Conservation (phyloP, 805 yeast genomes). For the Metschnikowia bowlesiae region DNA sequence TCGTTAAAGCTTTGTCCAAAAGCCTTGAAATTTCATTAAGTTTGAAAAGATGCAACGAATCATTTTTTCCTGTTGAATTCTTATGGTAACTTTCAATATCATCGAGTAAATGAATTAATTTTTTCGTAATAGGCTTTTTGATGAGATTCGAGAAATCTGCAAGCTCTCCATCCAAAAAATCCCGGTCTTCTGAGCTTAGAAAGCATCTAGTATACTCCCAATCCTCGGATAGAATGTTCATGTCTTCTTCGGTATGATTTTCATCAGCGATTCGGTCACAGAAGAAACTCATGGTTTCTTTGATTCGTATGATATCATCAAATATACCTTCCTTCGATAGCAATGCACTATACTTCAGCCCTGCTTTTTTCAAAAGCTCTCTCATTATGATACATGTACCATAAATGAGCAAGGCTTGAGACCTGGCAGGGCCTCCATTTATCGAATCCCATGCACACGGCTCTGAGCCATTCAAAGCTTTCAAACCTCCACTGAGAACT, state of each 20-base stretch:
- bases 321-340: conserved; percentile 75
- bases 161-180: neutral
- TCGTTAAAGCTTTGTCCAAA: neutral
- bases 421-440: neutral
- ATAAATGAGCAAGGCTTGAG: conserved; percentile 33
- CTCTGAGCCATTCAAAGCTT: neutral
- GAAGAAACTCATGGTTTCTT: neutral
- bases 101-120: neutral
- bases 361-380: conserved; percentile 40
- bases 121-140: neutral
- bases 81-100: neutral
- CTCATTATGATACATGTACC: conserved; percentile 50
- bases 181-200: neutral
- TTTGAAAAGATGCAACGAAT: neutral
- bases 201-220: neutral
- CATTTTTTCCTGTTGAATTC: neutral
- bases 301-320: conserved; percentile 35
- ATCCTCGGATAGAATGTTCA: neutral
- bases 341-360: conserved; percentile 39
- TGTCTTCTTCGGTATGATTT: neutral
- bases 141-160: neutral
- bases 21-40: neutral
- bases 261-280: neutral
- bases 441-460: neutral
- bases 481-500: conserved; percentile 51